These are phyloP conservation scores for Kalmusia sp. DNA, from an alignment of 2,329 filamentous ascomycete genomes.

Conservation along the genomic window DNA sequence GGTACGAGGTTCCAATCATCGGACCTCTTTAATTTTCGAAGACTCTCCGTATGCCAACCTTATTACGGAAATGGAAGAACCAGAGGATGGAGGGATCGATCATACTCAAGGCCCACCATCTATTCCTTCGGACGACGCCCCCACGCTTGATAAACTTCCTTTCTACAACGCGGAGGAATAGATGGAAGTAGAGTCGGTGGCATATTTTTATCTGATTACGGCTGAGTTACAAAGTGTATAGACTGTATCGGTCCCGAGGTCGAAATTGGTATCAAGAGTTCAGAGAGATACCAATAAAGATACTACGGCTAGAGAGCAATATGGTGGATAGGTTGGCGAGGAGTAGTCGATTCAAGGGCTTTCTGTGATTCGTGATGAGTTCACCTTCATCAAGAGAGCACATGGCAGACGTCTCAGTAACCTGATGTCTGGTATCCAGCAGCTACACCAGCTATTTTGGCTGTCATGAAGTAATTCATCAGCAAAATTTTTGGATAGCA, in stretches of 20 bases:
- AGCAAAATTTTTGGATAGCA: too few species aligned
- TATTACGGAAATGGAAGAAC: conserved; percentile 48
- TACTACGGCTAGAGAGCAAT: too few species aligned
- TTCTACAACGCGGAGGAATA: conserved; percentile 41
- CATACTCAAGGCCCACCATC: conserved; percentile 45
- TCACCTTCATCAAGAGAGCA: conserved; percentile 79
- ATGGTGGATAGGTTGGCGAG: too few species aligned
- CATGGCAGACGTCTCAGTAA: conserved; percentile 84
- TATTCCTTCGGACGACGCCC: conserved; percentile 47
- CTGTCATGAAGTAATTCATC: too few species aligned
- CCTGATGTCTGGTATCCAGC: too few species aligned
- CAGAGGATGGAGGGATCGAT: conserved; percentile 37
- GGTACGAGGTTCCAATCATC: conserved; percentile 47
- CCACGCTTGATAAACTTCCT: conserved; percentile 46
- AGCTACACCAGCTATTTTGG: too few species aligned
- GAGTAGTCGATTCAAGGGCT: conserved; percentile 76
- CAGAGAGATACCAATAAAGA: too few species aligned
- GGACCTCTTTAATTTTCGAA: conserved; percentile 47
- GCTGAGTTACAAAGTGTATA: conserved; percentile 8
- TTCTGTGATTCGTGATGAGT: conserved; percentile 78
- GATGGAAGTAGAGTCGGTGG: conserved; percentile 22
- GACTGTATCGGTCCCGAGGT: conserved; percentile 2
- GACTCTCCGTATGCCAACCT: conserved; percentile 46
- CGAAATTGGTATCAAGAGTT: too few species aligned
- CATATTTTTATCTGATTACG: conserved; percentile 6